A percentile compares a stretch with the other conserved stretches of the same genome.
phyloP scores from a whole-genome alignment of 306 rosid genomes.

The Cajanus cajan region DNA sequence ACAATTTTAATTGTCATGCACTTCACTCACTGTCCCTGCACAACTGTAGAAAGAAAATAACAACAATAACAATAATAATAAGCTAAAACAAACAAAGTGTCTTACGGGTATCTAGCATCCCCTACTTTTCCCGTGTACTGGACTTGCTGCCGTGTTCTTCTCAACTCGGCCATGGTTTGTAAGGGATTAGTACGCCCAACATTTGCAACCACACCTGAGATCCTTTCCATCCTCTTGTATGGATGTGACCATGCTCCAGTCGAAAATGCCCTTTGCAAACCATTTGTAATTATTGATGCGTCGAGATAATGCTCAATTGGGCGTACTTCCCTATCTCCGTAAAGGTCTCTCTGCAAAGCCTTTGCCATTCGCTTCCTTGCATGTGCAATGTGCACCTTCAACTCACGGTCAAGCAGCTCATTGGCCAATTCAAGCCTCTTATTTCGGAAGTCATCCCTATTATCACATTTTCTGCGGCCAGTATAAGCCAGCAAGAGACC shows the following conservation, averaged over 20 bases:
- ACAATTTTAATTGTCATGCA: neutral
- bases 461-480: constrained; percentile 74
- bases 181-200: constrained; percentile 92
- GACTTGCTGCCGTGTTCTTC: constrained; percentile 96
- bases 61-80: neutral
- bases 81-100: constrained; percentile 25
- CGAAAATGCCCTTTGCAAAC: constrained; percentile 93
- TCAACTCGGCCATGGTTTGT: constrained; percentile 83
- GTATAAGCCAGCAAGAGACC: constrained; percentile 72
- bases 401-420: constrained; percentile 87
- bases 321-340: constrained; percentile 65
- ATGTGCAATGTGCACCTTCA: constrained; percentile 78
- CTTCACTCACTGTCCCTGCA: neutral
- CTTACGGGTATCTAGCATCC: constrained; percentile 99
- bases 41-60: neutral
- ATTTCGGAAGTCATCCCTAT: constrained; percentile 87
- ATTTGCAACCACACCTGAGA: constrained; percentile 83
- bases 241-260: constrained; percentile 99
- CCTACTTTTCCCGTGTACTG: constrained; percentile 94
- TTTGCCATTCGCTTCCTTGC: constrained; percentile 77
- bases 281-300: constrained; percentile 89
- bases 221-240: constrained; percentile 81
- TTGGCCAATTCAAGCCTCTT: constrained; percentile 90
- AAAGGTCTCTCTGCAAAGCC: constrained; percentile 90
- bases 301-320: constrained; percentile 83